Conservation (phyloP, 2,329 filamentous ascomycete species). For the Sporothrix inflata region DNA sequence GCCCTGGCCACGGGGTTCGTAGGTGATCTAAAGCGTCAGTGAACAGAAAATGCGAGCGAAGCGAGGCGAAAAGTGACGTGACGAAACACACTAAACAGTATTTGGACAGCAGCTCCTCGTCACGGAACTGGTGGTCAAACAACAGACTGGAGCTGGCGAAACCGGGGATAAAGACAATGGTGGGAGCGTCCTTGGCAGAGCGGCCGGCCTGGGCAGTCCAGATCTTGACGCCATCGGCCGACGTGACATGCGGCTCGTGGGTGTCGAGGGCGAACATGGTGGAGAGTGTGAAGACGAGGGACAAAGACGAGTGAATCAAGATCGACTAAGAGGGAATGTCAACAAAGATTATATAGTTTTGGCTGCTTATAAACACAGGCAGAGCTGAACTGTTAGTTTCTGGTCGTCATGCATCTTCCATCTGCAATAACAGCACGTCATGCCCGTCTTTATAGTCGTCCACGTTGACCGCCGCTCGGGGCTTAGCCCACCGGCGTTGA, state of each 20-base stretch:
- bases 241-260: slow-evolving; percentile 18
- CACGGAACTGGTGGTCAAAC: slow-evolving; percentile 30
- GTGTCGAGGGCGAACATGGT: slow-evolving; percentile 29
- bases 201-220: slow-evolving; percentile 30
- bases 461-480: background rate
- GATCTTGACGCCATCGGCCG: slow-evolving; percentile 30
- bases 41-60: background rate
- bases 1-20: slow-evolving; percentile 30
- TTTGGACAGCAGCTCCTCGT: slow-evolving; percentile 26
- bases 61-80: background rate
- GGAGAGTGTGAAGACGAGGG: background rate
- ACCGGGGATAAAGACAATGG: slow-evolving; percentile 30
- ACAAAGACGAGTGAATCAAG: background rate
- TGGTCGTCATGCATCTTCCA: no score
- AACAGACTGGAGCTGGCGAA: slow-evolving; percentile 26
- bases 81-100: slow-evolving; percentile 23
- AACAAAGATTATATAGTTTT: background rate
- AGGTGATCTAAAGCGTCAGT: slow-evolving; percentile 23
- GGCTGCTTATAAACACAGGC: background rate
- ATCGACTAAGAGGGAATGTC: no score
- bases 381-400: no score
- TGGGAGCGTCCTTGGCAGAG: slow-evolving; percentile 15
- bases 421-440: background rate
- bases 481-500: background rate
- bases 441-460: background rate